Conservation (phyloP, 176 grass and related monocot genomes). For the Puya raimondii region DNA sequence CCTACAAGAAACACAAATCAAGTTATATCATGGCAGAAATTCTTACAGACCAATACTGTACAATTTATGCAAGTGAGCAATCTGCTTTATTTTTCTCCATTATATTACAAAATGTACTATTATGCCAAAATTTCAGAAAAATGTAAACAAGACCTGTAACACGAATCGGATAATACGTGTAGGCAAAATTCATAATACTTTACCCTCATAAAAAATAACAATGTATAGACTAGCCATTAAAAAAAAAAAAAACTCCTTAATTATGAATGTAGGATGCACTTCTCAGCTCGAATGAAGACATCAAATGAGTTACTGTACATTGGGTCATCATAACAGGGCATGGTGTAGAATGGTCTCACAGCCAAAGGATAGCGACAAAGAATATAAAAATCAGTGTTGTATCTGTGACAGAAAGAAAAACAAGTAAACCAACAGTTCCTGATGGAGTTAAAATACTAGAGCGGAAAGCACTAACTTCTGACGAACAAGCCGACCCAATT, state of each 20-base stretch:
- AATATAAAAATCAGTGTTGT: constrained; percentile 85
- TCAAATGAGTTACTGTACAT: constrained; percentile 92
- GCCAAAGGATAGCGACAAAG: constrained; percentile 76
- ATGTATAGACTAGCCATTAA: no score
- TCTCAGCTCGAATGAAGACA: constrained; percentile 89
- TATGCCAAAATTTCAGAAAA: no score
- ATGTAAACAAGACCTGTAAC: no score
- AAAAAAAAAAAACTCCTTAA: no score
- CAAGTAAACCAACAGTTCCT: constrained; percentile 8
- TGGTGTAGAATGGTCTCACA: constrained; percentile 91
- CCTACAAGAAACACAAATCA: constrained; percentile 24
- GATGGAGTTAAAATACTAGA: neutral
- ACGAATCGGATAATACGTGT: no score
- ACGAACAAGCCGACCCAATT: constrained; percentile 68
- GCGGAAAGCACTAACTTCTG: constrained; percentile 49
- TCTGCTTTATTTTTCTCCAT: no score
- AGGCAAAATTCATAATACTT: no score
- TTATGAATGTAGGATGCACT: neutral
- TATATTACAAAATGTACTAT: no score
- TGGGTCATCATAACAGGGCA: constrained; percentile 74
- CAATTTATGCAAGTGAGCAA: no score
- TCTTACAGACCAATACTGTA: no score
- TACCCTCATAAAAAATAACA: no score
- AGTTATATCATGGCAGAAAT: neutral
- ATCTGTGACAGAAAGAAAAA: constrained; percentile 33